Evolutionary conservation across 352 stramenopile genomes (phyloP).

Genomic region (Aphanomyces astaci): DNA sequence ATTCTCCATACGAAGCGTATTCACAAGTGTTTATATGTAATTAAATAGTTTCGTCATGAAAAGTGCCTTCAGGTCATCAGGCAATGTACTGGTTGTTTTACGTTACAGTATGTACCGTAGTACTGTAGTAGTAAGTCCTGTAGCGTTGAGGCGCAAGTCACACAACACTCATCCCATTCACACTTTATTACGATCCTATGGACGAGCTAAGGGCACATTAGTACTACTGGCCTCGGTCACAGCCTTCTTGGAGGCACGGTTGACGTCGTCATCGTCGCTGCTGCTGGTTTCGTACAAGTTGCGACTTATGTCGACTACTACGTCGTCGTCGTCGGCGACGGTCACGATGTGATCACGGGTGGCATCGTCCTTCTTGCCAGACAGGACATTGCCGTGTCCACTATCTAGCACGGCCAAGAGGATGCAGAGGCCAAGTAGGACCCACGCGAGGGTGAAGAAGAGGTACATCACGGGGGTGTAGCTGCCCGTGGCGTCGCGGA

Average conservation of each 20-base stretch:
- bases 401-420: not conserved
- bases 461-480: slow-evolving; percentile 41
- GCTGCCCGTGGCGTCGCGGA: slow-evolving; percentile 25
- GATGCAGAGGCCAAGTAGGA: slow-evolving; percentile 18
- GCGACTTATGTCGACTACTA: not conserved
- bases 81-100: no score
- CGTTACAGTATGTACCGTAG: no score
- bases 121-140: no score
- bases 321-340: slow-evolving; percentile 3
- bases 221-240: no score
- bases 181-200: no score
- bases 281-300: not conserved
- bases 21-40: no score
- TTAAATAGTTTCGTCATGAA: no score
- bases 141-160: no score
- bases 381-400: not conserved
- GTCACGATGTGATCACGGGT: not conserved
- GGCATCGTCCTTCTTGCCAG: not conserved
- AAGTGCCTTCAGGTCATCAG: no score
- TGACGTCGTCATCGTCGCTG: not conserved
- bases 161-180: no score
- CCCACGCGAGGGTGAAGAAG: slow-evolving; percentile 19
- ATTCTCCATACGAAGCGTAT: no score
- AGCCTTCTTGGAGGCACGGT: not conserved
- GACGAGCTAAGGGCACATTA: slow-evolving; percentile 1